phyloP scores from a whole-genome alignment of 2,329 filamentous ascomycete species.

The Nemania bipapillata region DNA sequence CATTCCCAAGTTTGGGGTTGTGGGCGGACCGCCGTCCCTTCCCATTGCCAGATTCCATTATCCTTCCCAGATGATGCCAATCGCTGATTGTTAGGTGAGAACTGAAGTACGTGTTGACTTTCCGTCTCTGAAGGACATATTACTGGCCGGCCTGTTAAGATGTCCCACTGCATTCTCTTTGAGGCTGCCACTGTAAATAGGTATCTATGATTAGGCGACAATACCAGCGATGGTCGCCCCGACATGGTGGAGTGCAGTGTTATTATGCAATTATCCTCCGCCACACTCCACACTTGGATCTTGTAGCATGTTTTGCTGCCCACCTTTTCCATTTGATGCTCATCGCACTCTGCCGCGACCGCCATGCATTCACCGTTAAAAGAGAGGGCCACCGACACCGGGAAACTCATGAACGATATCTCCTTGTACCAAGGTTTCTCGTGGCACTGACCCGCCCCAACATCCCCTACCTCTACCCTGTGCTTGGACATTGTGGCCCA shows the following conservation, averaged over 20 bases:
- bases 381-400: not conserved
- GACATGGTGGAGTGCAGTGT: not conserved
- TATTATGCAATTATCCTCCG: not conserved
- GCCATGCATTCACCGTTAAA: constrained; percentile 1
- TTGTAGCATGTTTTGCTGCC: not conserved
- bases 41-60: not conserved
- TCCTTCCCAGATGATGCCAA: not conserved
- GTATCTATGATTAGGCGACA: constrained; percentile 10
- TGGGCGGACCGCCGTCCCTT: not conserved
- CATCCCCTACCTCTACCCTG: not conserved
- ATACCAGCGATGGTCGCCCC: not conserved
- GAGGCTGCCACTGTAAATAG: not conserved
- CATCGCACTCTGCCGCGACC: not conserved
- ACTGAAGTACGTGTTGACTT: not conserved
- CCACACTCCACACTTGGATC: not conserved
- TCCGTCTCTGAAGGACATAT: not conserved
- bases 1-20: not conserved
- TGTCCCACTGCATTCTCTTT: not conserved
- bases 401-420: not conserved
- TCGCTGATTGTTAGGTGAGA: not conserved
- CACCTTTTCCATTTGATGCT: not conserved
- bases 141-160: not conserved
- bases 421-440: not conserved
- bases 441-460: not conserved
- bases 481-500: not conserved